Evolutionary conservation across 2,329 filamentous ascomycete species (phyloP).

Genomic region (Esteya vermicola): DNA sequence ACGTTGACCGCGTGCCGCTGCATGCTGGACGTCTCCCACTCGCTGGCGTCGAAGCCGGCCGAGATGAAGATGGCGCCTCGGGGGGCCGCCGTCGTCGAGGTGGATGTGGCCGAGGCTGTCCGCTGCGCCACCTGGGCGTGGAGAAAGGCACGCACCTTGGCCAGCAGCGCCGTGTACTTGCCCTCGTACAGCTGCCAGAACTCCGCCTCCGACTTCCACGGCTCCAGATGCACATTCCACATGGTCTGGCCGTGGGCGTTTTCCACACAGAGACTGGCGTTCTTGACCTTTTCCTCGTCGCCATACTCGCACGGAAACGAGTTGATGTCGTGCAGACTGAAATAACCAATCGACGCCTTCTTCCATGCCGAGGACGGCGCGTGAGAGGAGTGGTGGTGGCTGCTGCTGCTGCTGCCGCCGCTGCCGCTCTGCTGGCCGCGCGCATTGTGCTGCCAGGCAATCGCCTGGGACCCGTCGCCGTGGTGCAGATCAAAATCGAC

Average conservation of each 20-base stretch:
- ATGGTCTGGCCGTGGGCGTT: constrained; percentile 87
- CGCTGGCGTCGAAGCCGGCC: constrained; percentile 91
- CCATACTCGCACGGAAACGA: constrained; percentile 92
- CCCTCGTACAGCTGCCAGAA: constrained; percentile 83
- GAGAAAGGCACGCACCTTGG: constrained; percentile 72
- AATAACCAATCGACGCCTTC: constrained; percentile 84
- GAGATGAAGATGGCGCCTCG: constrained; percentile 89
- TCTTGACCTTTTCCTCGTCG: constrained; percentile 86
- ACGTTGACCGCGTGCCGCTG: constrained; percentile 93
- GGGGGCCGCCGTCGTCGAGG: neutral
- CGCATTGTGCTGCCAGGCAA: constrained; percentile 81
- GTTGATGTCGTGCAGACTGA: constrained; percentile 95
- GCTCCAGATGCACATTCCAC: constrained; percentile 89
- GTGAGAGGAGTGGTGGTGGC: constrained; percentile 11
- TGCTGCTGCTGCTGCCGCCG: neutral
- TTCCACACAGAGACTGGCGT: constrained; percentile 87
- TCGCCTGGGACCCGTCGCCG: constrained; percentile 88
- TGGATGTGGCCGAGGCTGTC: neutral
- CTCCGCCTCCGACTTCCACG: constrained; percentile 68
- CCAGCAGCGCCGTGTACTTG: constrained; percentile 61
- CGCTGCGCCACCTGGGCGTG: constrained; percentile 50
- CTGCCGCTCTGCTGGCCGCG: constrained; percentile 29
- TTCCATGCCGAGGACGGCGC: constrained; percentile 66
- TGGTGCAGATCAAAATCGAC: constrained; percentile 88
- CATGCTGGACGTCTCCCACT: constrained; percentile 88